Conservation (phyloP, 768 basidiomycete species). For the Auriscalpium microsporum region DNA sequence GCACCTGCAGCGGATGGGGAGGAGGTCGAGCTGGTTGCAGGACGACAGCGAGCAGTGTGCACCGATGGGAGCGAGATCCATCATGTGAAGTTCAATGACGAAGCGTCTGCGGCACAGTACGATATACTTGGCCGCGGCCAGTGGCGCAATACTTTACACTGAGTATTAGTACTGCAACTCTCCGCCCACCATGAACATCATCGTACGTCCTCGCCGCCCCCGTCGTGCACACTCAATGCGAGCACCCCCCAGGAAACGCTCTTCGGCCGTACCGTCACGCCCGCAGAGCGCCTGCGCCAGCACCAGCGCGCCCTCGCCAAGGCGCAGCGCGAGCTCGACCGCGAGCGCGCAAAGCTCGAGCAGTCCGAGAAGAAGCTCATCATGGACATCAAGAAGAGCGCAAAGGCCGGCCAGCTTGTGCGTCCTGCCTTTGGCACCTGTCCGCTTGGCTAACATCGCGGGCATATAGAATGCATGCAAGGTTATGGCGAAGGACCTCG, state of each 20-base stretch:
- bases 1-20: conserved; percentile 70
- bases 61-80: conserved; percentile 49
- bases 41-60: conserved; percentile 50
- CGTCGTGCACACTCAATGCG: conserved; percentile 4
- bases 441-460: neutral
- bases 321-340: conserved; percentile 95
- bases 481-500: conserved; percentile 98
- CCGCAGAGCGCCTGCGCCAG: conserved; percentile 92
- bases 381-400: conserved; percentile 91
- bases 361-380: conserved; percentile 96
- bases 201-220: conserved; percentile 37
- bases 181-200: conserved; percentile 60
- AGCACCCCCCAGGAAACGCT: conserved; percentile 71
- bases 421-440: conserved; percentile 13
- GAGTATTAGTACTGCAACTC: neutral
- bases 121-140: neutral
- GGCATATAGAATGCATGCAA: conserved; percentile 83
- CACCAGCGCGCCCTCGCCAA: conserved; percentile 95
- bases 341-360: conserved; percentile 90
- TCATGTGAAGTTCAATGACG: conserved; percentile 7
- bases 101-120: no score
- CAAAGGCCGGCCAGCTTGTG: conserved; percentile 92
- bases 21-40: conserved; percentile 63
- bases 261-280: conserved; percentile 90
- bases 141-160: no score